Conservation (phyloP, 176 grass and related monocot species). For the Paspalum notatum region DNA sequence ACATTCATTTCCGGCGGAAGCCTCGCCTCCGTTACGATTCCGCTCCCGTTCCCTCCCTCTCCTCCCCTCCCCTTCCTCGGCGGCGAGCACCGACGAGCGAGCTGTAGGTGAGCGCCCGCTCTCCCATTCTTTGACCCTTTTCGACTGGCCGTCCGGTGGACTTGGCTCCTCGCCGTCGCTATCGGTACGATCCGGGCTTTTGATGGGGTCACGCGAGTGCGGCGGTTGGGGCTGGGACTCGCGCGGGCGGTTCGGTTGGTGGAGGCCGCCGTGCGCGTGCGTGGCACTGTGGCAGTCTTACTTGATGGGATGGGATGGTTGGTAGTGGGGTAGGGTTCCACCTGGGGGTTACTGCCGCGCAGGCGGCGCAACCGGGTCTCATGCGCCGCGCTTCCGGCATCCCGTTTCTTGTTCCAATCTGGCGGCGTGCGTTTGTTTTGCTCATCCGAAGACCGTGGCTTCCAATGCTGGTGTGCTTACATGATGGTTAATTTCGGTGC, state of each 20-base stretch:
- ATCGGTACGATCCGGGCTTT: background rate
- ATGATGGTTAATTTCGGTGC: background rate
- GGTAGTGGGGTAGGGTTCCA: no score
- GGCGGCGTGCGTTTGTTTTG: background rate
- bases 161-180: background rate
- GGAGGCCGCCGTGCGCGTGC: background rate
- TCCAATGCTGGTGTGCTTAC: background rate
- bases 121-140: background rate
- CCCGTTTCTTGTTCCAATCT: background rate
- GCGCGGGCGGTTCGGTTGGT: background rate
- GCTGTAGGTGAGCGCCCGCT: conserved; percentile 15
- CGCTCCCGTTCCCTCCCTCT: background rate
- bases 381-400: background rate
- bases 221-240: background rate
- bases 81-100: background rate
- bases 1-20: background rate
- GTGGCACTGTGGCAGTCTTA: no score
- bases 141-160: background rate
- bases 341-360: background rate
- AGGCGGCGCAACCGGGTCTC: background rate
- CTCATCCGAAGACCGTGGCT: background rate
- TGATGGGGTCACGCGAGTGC: conserved; percentile 1
- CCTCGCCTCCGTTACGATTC: background rate
- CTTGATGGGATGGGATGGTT: no score
- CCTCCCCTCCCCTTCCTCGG: background rate